These are phyloP conservation scores for Cinchona pubescens DNA, from an alignment of 257 asterid species.

Conservation along the genomic window DNA sequence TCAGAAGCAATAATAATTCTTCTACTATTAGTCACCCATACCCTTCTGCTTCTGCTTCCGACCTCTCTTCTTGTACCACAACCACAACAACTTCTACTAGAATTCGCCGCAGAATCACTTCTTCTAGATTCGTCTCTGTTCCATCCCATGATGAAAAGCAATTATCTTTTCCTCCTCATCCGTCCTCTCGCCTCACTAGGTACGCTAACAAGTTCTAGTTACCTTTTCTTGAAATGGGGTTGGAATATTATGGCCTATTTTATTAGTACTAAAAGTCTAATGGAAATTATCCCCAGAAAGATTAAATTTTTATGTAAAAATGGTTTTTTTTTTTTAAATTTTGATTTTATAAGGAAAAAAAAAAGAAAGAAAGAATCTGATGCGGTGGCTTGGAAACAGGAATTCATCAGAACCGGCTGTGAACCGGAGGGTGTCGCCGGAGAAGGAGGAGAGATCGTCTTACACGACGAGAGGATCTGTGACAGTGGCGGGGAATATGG, in stretches of 20 bases:
- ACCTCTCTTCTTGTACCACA: slow-evolving; percentile 25
- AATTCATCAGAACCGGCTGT: slow-evolving; percentile 29
- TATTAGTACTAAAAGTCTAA: neutral
- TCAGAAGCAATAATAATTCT: slow-evolving; percentile 28
- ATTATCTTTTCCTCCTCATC: slow-evolving; percentile 14
- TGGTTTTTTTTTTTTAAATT: neutral
- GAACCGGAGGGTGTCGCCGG: slow-evolving; percentile 29
- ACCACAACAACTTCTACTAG: slow-evolving; percentile 12
- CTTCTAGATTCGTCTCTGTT: slow-evolving; percentile 31
- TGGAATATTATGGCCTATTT: neutral
- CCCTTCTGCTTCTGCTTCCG: slow-evolving; percentile 10
- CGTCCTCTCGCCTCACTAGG: slow-evolving; percentile 39
- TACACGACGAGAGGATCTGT: slow-evolving; percentile 33
- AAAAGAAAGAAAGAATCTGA: neutral
- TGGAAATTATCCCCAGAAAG: neutral
- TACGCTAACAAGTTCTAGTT: too few relatives aligned
- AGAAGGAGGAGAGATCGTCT: slow-evolving; percentile 38
- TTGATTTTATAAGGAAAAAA: neutral
- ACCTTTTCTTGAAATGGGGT: neutral
- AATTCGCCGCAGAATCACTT: slow-evolving; percentile 31
- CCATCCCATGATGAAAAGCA: slow-evolving; percentile 24
- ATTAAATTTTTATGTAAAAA: neutral
- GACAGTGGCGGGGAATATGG: slow-evolving; percentile 9
- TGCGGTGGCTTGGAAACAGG: slow-evolving; percentile 16
- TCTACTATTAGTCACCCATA: slow-evolving; percentile 6